Evolutionary conservation across 2,329 filamentous ascomycete genomes (phyloP).

Genomic region (Metarhizium guizhouense): DNA sequence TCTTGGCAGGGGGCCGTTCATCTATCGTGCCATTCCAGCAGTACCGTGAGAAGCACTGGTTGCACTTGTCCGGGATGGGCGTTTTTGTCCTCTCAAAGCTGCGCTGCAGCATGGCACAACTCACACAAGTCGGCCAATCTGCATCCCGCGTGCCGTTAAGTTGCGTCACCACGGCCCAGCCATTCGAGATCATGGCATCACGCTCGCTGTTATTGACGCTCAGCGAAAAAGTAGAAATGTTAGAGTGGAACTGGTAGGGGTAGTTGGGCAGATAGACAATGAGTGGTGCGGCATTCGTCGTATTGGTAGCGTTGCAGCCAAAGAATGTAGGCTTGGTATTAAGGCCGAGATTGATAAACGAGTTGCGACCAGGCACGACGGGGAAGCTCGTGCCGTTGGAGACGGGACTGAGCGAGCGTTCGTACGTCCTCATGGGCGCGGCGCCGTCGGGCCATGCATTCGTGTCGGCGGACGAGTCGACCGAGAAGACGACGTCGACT

Average conservation of each 20-base stretch:
- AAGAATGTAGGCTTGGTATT: conserved; percentile 55
- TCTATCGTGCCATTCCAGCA: conserved; percentile 78
- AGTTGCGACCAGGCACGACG: conserved; percentile 42
- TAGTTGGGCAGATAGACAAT: conserved; percentile 75
- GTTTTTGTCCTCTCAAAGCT: conserved; percentile 65
- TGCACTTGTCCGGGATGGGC: conserved; percentile 61
- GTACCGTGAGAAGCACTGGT: conserved; percentile 67
- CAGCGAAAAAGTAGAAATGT: conserved; percentile 68
- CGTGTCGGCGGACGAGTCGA: conserved; percentile 53
- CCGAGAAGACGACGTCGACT: conserved; percentile 55
- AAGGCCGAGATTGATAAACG: conserved; percentile 48
- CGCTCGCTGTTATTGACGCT: conserved; percentile 57
- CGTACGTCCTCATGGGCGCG: conserved; percentile 48
- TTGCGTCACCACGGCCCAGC: conserved; percentile 76
- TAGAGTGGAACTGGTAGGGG: conserved; percentile 67
- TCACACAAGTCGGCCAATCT: conserved; percentile 75
- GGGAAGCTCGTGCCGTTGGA: conserved; percentile 50
- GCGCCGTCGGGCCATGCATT: conserved; percentile 52
- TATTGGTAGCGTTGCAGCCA: conserved; percentile 49
- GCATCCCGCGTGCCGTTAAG: conserved; percentile 67
- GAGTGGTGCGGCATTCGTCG: conserved; percentile 51
- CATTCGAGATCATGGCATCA: conserved; percentile 76
- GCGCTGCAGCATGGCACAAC: conserved; percentile 73
- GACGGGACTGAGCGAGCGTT: conserved; percentile 39
- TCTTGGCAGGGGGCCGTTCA: conserved; percentile 7